Evolutionary conservation across 441 rosid species (phyloP).

Genomic region (Francoa sonchifolia): DNA sequence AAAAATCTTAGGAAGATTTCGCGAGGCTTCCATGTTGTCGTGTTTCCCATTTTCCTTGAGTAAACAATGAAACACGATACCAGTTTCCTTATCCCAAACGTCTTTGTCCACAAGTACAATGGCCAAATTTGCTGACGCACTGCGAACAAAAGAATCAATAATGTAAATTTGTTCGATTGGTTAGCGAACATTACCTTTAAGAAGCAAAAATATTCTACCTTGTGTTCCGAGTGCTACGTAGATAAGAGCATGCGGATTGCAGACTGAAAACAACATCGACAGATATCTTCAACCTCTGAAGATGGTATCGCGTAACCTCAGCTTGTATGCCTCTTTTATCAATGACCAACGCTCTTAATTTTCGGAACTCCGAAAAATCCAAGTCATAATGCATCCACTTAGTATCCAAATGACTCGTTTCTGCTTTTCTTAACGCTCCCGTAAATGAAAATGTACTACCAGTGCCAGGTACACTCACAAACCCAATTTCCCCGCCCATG

Average conservation of each 20-base stretch:
- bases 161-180: too few relatives aligned
- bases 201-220: slow-evolving; percentile 31
- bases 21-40: slow-evolving; percentile 16
- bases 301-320: slow-evolving; percentile 73
- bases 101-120: slow-evolving; percentile 73
- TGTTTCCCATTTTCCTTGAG: slow-evolving; percentile 21
- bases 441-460: slow-evolving; percentile 92
- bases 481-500: slow-evolving; percentile 90
- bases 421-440: slow-evolving; percentile 48
- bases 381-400: slow-evolving; percentile 38
- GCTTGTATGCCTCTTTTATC: slow-evolving; percentile 66
- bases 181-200: too few relatives aligned
- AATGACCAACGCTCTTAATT: slow-evolving; percentile 57
- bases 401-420: slow-evolving; percentile 28
- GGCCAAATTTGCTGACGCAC: slow-evolving; percentile 27
- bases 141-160: slow-evolving; percentile 21
- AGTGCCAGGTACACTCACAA: slow-evolving; percentile 57
- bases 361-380: slow-evolving; percentile 36
- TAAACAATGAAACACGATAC: slow-evolving; percentile 21
- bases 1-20: slow-evolving; percentile 43
- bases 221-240: slow-evolving; percentile 19
- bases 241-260: slow-evolving; percentile 29
- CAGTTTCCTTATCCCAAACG: slow-evolving; percentile 48
- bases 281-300: slow-evolving; percentile 58
- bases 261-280: slow-evolving; percentile 32